Evolutionary conservation across 352 stramenopile species (phyloP), one percentile per base, ranked within the genome.

Genomic region (Phytophthora aleatoria): DNA sequence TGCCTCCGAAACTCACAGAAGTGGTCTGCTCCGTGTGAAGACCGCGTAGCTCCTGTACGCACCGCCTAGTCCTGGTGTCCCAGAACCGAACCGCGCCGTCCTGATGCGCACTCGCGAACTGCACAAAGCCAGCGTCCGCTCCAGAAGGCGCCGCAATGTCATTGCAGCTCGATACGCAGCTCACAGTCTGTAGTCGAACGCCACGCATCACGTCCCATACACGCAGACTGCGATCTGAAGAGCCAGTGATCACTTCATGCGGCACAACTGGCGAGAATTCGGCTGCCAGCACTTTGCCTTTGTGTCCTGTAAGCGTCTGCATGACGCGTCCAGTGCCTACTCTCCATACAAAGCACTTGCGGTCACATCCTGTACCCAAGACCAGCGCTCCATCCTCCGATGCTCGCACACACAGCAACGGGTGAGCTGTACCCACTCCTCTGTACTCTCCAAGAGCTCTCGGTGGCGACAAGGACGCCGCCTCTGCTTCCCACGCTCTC

Each of bases 311-410:
- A 28, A 95, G 78, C 56, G 84, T 95, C 71, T 95, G 86, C 67
- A 88, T 83, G 50, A 95, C 84, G 26, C 86, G 83, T 20, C 84
- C 84, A 38, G 86, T 91, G 55, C 81, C 86, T 20, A 93, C 86
- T 73, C 86, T 78, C 86, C 86, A 95, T 12, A 95, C 74, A 61
- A 93, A 92, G 51, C 81, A 90, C 72, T 93, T 95, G 65, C 86
- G 86, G 49, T 95, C 86, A 59, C 84, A 92, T 9, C 86, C 86
- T 13, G 86, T 93, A 48, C 86, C 86, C 20, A 95, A 66, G 39
- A 95, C 84, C 16, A 91, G 71, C 62, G 84, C 74, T 31, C 86
- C 84, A 59, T 93, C 86, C 28, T 91, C 85, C 10, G 86, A 92
- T 13, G 85, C 83, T 11, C 84, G 77, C 27, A 95, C 86, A 57